Evolutionary conservation across 2,329 filamentous ascomycete species (phyloP).

Genomic region (Fusarium haematococcum): DNA sequence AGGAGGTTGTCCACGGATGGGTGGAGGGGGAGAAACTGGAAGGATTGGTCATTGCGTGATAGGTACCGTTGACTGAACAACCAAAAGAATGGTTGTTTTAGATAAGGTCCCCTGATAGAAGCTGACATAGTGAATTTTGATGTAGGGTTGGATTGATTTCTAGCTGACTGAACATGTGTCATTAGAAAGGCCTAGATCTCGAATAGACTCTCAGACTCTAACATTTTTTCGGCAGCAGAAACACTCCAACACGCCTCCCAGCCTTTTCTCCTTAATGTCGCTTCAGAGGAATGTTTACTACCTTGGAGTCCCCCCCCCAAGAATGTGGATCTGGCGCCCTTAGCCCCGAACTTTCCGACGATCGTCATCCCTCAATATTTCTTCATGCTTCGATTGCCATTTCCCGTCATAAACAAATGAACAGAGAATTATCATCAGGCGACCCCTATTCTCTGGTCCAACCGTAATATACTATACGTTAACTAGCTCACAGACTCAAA

Average conservation of each 20-base stretch:
- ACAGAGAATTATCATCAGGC: no score
- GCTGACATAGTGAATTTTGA: neutral
- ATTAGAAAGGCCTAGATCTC: neutral
- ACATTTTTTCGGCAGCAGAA: neutral
- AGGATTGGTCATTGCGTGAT: neutral
- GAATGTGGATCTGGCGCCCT: neutral
- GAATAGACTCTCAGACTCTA: neutral
- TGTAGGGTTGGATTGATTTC: neutral
- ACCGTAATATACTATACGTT: no score
- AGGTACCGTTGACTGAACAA: neutral
- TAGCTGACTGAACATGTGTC: neutral
- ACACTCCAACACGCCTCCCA: neutral
- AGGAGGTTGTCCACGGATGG: neutral
- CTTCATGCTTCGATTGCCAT: neutral
- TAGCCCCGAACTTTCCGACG: neutral
- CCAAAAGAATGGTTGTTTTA: neutral
- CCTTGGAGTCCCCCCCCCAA: no score
- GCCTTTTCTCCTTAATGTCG: neutral
- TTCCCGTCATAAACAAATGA: neutral
- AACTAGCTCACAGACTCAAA: neutral
- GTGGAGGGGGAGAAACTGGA: neutral
- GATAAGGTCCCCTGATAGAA: neutral
- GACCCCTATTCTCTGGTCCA: no score
- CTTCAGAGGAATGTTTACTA: no score
- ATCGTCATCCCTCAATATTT: neutral